A percentile compares a stretch with the other conserved stretches of the same genome.
These are phyloP conservation scores for Salix dunnii DNA, from an alignment of 345 rosid species.

Conservation along the genomic window DNA sequence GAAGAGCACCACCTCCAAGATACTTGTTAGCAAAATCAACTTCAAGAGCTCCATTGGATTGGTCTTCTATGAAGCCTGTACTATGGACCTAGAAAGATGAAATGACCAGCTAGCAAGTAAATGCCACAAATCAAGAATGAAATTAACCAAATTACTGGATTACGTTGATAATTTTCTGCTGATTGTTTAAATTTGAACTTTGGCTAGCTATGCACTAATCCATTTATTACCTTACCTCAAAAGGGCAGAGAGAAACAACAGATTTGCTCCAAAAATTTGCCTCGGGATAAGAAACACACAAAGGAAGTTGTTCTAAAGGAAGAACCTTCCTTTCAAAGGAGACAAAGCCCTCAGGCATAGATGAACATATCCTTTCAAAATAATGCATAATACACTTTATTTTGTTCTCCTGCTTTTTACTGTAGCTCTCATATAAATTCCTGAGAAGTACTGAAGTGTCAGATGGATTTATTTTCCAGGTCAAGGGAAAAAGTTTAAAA, in stretches of 20 bases:
- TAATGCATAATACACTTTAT: conserved; percentile 71
- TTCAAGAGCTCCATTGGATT: conserved; percentile 53
- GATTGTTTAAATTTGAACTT: background rate
- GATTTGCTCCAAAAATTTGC: conserved; percentile 74
- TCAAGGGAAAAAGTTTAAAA: conserved; percentile 6
- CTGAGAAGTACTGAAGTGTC: conserved; percentile 40
- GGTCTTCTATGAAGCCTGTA: conserved; percentile 78
- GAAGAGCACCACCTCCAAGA: conserved; percentile 88
- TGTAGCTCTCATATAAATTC: conserved; percentile 56
- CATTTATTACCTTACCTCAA: conserved; percentile 51
- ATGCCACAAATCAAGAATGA: background rate
- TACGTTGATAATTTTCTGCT: background rate
- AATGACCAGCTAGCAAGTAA: background rate
- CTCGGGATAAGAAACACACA: conserved; percentile 39
- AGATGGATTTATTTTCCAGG: background rate
- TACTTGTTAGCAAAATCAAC: conserved; percentile 92
- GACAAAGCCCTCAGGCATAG: conserved; percentile 56
- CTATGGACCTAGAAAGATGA: conserved; percentile 41
- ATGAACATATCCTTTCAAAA: conserved; percentile 67
- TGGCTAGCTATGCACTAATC: background rate
- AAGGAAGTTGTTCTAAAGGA: conserved; percentile 29
- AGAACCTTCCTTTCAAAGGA: conserved; percentile 91
- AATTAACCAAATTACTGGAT: conserved; percentile 1
- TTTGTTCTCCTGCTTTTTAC: conserved; percentile 67
- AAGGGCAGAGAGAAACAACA: conserved; percentile 49